Percentiles rank a stretch among this genome's conserved stretches.
phyloP scores from a whole-genome alignment of 129 eudicot species.

The Flaveria ramosissima region DNA sequence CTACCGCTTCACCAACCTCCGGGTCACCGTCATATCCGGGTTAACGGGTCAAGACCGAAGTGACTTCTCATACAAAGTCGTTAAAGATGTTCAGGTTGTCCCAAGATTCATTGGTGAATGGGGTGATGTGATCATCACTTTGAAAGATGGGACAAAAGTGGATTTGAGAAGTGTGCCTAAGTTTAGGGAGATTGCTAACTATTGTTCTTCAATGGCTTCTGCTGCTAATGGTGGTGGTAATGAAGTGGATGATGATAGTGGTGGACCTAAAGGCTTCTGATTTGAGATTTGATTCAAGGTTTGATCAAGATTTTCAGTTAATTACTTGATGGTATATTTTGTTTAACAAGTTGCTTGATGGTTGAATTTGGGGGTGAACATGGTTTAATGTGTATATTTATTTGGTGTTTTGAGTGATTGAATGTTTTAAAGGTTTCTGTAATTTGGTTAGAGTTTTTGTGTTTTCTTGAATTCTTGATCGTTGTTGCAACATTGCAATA shows the following conservation, averaged over 20 bases:
- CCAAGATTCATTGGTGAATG: constrained; percentile 96
- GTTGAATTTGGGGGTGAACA: neutral
- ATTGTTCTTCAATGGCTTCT: constrained; percentile 69
- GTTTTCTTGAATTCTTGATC: neutral
- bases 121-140: constrained; percentile 92
- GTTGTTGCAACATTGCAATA: too few relatives aligned
- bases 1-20: constrained; percentile 76
- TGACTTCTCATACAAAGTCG: constrained; percentile 76
- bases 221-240: constrained; percentile 19
- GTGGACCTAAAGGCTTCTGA: constrained; percentile 61
- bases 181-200: constrained; percentile 90
- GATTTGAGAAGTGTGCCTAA: constrained; percentile 96
- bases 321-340: neutral
- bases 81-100: constrained; percentile 91
- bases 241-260: constrained; percentile 38
- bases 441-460: neutral
- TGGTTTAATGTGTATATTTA: constrained; percentile 15
- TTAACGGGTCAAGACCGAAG: constrained; percentile 92
- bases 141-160: constrained; percentile 87
- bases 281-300: constrained; percentile 32
- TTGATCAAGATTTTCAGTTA: constrained; percentile 26
- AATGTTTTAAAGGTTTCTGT: constrained; percentile 3
- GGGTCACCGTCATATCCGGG: constrained; percentile 95
- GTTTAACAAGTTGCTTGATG: too few relatives aligned
- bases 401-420: constrained; percentile 11